Conservation (phyloP, 2,329 filamentous ascomycete species). For the Diaporthe longicolla region DNA sequence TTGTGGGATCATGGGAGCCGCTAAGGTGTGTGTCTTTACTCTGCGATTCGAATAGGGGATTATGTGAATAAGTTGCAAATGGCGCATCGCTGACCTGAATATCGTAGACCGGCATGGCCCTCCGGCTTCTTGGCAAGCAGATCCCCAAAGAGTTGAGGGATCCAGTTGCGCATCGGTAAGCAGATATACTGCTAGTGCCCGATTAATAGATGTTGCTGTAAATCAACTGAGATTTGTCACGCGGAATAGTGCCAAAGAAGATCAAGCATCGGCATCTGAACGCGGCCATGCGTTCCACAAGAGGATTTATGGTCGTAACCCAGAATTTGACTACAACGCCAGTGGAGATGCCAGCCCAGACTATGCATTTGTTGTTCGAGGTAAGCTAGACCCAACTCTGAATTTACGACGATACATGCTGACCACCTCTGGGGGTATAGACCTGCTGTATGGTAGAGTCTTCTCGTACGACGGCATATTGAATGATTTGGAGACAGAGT, state of each 20-base stretch:
- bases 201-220: background rate
- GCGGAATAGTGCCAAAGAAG: background rate
- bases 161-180: background rate
- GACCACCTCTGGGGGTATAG: background rate
- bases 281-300: slow-evolving; percentile 13
- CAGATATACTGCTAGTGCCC: background rate
- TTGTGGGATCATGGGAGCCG: slow-evolving; percentile 14
- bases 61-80: background rate
- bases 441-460: background rate
- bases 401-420: background rate
- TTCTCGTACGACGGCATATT: slow-evolving; percentile 8
- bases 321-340: slow-evolving; percentile 11
- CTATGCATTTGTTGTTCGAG: slow-evolving; percentile 18
- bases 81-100: background rate
- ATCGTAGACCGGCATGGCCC: background rate
- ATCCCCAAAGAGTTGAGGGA: background rate
- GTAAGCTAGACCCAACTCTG: background rate
- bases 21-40: background rate
- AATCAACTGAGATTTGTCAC: background rate
- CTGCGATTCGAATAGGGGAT: background rate
- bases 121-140: background rate
- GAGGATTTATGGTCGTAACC: slow-evolving; percentile 9
- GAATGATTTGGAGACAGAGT: slow-evolving; percentile 1
- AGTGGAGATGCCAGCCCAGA: slow-evolving; percentile 10
- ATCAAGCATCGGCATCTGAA: background rate